Evolutionary conservation across 2,329 filamentous ascomycete genomes (phyloP), one percentile per base, ranked within the genome.

Genomic region (Calycina herbarum): DNA sequence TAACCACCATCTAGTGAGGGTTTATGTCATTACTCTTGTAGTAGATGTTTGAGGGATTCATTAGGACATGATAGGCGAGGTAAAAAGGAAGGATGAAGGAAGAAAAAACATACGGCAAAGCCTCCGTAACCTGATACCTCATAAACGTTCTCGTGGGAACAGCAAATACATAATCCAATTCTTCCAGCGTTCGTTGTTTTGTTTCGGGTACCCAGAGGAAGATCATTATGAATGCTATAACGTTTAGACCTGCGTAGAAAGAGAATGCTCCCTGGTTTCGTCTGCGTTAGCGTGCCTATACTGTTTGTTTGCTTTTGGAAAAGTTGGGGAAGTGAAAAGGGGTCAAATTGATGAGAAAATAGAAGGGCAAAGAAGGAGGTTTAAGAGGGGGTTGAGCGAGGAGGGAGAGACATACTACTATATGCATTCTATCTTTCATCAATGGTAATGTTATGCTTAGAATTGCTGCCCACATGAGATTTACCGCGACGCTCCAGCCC

Each of bases 401-500:
- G 29, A 31, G 29, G 5, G 17, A 2, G n/a, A 57, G 31, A 65
- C 65, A 40, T 66, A 70, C 68, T 24, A 67, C 48, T 13, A 65
- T 66, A 13, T 57, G 59, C 60, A 71, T 63, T 17, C 64, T 76
- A 74, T 61, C 78, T 74, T 81, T 81, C 67, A 89, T 80, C 67
- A 64, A 59, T 8, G 69, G 68, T 20, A 69, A 64, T 8, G 66
- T 88, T 63, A 90, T 84, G 33, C 83, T 82, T 17, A 91, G 77
- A 0, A 89, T 82, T 0, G 84, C 81, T 0, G 84, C 84, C 81
- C 81, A 85, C 70, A 82, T 81, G 59, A 89, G 79, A 68, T 86
- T 89, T 0, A 86, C 90, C 1, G 88, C 86, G 8, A 91, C 88
- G 7, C 87, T 85, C 77, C 84, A 90, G 0, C 83, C 84, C 89